These are phyloP conservation scores for Trichoderma cornu-damae DNA, from an alignment of 2,329 filamentous ascomycete species.

Conservation along the genomic window DNA sequence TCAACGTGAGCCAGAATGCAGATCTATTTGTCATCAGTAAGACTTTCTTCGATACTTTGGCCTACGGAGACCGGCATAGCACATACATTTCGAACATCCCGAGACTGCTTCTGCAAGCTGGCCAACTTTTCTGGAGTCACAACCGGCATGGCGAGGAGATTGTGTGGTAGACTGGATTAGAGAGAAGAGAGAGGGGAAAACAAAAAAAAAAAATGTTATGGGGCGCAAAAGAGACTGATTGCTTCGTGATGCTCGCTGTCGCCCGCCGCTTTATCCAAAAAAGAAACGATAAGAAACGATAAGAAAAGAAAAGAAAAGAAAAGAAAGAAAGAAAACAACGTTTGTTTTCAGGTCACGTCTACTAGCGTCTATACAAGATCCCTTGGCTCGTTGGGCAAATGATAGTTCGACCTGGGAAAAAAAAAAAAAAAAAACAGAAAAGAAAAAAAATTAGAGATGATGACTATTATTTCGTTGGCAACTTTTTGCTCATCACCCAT, in stretches of 20 bases:
- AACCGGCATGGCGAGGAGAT: slow-evolving; percentile 67
- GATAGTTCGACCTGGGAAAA: neutral
- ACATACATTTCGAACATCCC: slow-evolving; percentile 87
- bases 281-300: neutral
- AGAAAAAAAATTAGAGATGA: neutral
- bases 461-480: neutral
- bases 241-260: neutral
- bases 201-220: neutral
- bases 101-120: slow-evolving; percentile 77
- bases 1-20: slow-evolving; percentile 96
- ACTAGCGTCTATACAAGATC: neutral
- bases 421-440: too few species aligned
- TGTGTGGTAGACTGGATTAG: neutral
- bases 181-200: neutral
- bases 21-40: slow-evolving; percentile 51
- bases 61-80: neutral
- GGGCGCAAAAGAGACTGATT: neutral
- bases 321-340: too few species aligned
- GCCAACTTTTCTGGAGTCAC: slow-evolving; percentile 88
- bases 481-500: slow-evolving; percentile 8
- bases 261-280: neutral
- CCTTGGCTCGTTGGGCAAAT: neutral
- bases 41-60: neutral
- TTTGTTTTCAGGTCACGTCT: neutral
- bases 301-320: too few species aligned